These are phyloP conservation scores for Apiospora koreana DNA, from an alignment of 2,329 filamentous ascomycete genomes.

Conservation along the genomic window DNA sequence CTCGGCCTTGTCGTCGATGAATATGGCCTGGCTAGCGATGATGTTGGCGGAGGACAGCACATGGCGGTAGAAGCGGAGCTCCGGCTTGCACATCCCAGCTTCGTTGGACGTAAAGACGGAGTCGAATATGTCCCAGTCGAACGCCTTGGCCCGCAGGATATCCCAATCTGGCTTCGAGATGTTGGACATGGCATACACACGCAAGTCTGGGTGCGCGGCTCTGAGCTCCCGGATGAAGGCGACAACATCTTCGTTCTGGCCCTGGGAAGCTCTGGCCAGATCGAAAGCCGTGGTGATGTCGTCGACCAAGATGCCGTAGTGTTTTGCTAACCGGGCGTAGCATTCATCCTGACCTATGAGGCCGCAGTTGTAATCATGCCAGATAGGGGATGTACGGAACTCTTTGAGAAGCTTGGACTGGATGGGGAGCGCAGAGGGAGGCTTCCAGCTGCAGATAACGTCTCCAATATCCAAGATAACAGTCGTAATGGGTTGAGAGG, in stretches of 20 bases:
- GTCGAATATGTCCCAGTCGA: neutral
- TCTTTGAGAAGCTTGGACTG: neutral
- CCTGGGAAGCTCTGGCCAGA: neutral
- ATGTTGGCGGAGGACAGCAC: neutral
- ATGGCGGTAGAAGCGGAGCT: neutral
- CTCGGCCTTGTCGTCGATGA: constrained; percentile 6
- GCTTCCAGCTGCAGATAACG: constrained; percentile 1
- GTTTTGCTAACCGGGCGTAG: neutral
- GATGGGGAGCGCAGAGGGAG: neutral
- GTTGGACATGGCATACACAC: constrained; percentile 7
- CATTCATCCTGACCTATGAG: neutral
- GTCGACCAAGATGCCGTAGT: neutral
- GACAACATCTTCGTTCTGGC: neutral
- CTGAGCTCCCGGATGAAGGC: neutral
- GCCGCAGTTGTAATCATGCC: constrained; percentile 1
- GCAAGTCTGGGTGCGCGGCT: neutral
- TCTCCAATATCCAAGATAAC: neutral
- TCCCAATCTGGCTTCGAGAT: neutral
- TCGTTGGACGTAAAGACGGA: neutral
- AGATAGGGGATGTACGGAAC: neutral
- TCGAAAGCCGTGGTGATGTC: neutral
- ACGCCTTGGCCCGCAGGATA: neutral
- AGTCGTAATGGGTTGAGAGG: neutral
- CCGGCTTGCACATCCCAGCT: neutral
- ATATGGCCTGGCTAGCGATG: neutral